Evolutionary conservation across 345 rosid genomes (phyloP).

Genomic region (Eucalyptus cloeziana): DNA sequence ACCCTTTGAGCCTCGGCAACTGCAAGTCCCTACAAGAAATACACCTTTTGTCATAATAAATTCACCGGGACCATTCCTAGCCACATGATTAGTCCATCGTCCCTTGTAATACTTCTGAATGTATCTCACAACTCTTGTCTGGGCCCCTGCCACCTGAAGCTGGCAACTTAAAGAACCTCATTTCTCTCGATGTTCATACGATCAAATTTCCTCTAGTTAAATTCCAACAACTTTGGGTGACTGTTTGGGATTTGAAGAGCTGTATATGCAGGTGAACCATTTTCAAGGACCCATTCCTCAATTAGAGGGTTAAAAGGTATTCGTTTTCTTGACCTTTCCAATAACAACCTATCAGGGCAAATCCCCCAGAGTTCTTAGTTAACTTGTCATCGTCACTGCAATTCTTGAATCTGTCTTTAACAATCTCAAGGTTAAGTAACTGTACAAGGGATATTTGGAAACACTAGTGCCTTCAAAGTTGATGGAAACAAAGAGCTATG

Average conservation of each 20-base stretch:
- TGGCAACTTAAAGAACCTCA: background rate
- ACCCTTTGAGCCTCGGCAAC: background rate
- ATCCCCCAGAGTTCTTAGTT: background rate
- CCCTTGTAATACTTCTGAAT: too few relatives aligned
- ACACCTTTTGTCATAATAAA: background rate
- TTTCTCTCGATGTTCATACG: background rate
- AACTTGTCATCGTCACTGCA: background rate
- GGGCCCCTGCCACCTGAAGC: background rate
- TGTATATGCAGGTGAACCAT: background rate
- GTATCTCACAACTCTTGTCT: background rate
- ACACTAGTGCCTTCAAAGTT: background rate
- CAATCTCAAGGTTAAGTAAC: background rate
- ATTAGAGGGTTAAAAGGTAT: background rate
- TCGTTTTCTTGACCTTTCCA: background rate
- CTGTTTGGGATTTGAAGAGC: background rate
- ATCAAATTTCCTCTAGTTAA: too few relatives aligned
- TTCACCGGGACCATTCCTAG: slow-evolving; percentile 1
- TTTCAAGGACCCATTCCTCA: background rate
- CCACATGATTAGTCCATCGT: too few relatives aligned
- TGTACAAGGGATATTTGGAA: background rate
- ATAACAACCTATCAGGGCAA: background rate
- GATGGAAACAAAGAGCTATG: background rate
- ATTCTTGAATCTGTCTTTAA: background rate
- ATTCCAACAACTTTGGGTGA: background rate
- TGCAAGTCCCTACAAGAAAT: background rate